Evolutionary conservation across 257 asterid genomes (phyloP).

Genomic region (Solanum neorickii): DNA sequence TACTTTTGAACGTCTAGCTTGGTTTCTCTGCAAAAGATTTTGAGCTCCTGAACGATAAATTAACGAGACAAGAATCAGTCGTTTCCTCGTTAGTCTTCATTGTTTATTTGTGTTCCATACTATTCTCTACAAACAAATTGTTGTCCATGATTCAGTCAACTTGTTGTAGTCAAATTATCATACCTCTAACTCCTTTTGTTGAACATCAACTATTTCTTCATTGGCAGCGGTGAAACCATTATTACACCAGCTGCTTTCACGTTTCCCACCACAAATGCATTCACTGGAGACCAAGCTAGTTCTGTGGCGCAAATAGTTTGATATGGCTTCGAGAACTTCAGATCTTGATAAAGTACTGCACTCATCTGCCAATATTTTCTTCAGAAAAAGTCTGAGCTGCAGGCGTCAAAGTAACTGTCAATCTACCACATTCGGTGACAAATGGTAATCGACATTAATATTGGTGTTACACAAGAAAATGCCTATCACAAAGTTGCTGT

Average conservation of each 20-base stretch:
- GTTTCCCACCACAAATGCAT: constrained; percentile 67
- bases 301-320: constrained; percentile 55
- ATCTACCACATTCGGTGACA: background rate
- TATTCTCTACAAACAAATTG: background rate
- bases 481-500: background rate
- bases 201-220: constrained; percentile 40
- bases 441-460: background rate
- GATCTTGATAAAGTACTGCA: constrained; percentile 40
- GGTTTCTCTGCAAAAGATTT: constrained; percentile 39
- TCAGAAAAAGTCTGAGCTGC: constrained; percentile 65
- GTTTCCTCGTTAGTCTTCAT: background rate
- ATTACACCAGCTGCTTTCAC: constrained; percentile 1
- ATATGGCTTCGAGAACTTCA: constrained; percentile 46
- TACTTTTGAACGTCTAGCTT: constrained; percentile 42
- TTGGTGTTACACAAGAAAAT: background rate
- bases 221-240: constrained; percentile 19
- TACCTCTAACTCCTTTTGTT: constrained; percentile 68
- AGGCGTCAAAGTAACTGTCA: constrained; percentile 1
- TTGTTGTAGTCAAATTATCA: background rate
- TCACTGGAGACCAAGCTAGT: constrained; percentile 46
- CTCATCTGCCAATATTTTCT: constrained; percentile 41
- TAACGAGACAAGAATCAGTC: background rate
- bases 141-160: background rate
- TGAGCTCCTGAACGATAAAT: constrained; percentile 46
- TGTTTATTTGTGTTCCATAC: background rate